Evolutionary conservation across 2,329 filamentous ascomycete genomes (phyloP), one percentile per base, ranked within the genome.

Genomic region (Cryphonectria radicalis): DNA sequence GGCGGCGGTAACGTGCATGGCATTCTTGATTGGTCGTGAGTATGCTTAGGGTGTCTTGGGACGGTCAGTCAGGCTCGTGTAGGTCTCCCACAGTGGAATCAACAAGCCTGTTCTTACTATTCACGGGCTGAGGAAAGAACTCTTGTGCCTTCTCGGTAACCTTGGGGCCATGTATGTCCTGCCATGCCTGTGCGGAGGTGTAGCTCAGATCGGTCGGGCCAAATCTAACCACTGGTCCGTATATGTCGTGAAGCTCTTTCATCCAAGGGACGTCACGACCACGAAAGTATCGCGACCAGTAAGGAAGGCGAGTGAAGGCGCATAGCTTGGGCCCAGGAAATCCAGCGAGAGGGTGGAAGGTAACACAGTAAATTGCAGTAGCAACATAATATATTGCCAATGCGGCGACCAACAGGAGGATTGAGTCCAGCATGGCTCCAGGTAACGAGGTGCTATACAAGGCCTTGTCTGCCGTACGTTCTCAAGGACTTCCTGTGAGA

Each of bases 261-360:
- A 77, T 73, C 75, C 75, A 77, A 19, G 65, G 46, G 10, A 76
- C 72, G 28, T 77, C 70, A 22, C 70, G 53, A 22, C 77, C 77
- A 17, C 55, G 66, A 25, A 77, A 37, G 19, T 63, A 69, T 4
- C 69, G 66, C 3, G 69, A 57, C 77, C 76, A 78, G 5, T 74
- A 78, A 1, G 76, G 77, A 4, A 77, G 70, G 8, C 77, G 77
- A 32, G 42, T 76, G 22, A 76, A 69, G 0, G 74, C 75, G 17
- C 71, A 73, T 8, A 75, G 35, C 59, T 55, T 70, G 0, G 75
- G 76, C 1, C 76, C 77, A 0, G 77, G 77, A 17, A 73, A 69
- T 13, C 59, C 63, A 19, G 74, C 73, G 22, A 78, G 73, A 2
- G 77, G 77, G 43, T 78, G 75, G 1, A 77, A 68, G 6, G 72